Evolutionary conservation across 2,329 filamentous ascomycete genomes (phyloP).

Genomic region (Paradendryphiella salina): DNA sequence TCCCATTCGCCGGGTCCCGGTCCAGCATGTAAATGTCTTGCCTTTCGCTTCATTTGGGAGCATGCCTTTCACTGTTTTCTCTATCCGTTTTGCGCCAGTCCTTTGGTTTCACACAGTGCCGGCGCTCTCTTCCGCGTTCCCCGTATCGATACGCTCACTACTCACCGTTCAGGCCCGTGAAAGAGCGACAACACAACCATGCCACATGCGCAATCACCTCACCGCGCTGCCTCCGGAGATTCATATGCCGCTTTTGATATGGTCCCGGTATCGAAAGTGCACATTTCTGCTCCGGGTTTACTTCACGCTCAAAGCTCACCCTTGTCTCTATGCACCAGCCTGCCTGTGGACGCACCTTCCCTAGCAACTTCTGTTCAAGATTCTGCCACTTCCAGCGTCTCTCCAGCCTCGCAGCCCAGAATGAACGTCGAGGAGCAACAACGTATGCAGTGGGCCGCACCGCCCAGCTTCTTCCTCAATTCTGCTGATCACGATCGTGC

Average conservation of each 20-base stretch:
- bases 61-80: conserved; percentile 23
- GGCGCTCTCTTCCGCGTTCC: conserved; percentile 30
- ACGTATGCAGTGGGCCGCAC: conserved; percentile 28
- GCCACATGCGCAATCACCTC: conserved; percentile 38
- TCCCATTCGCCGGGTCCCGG: conserved; percentile 24
- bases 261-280: conserved; percentile 20
- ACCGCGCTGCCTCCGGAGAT: conserved; percentile 27
- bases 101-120: conserved; percentile 38
- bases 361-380: conserved; percentile 22
- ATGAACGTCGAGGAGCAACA: conserved; percentile 23
- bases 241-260: conserved; percentile 22
- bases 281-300: conserved; percentile 19
- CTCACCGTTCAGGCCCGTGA: conserved; percentile 20
- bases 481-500: conserved; percentile 17
- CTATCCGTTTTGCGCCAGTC: conserved; percentile 24
- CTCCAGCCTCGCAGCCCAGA: conserved; percentile 7
- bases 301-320: conserved; percentile 20
- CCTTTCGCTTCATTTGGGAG: conserved; percentile 39
- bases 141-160: conserved; percentile 21
- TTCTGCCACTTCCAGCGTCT: conserved; percentile 9
- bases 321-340: conserved; percentile 17
- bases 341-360: conserved; percentile 14
- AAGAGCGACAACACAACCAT: conserved; percentile 37
- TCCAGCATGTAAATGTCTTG: conserved; percentile 39
- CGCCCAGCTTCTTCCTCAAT: conserved; percentile 17